These are phyloP conservation scores for Aristolochia contorta DNA, from an alignment of 164 flowering plant genomes.

Conservation along the genomic window DNA sequence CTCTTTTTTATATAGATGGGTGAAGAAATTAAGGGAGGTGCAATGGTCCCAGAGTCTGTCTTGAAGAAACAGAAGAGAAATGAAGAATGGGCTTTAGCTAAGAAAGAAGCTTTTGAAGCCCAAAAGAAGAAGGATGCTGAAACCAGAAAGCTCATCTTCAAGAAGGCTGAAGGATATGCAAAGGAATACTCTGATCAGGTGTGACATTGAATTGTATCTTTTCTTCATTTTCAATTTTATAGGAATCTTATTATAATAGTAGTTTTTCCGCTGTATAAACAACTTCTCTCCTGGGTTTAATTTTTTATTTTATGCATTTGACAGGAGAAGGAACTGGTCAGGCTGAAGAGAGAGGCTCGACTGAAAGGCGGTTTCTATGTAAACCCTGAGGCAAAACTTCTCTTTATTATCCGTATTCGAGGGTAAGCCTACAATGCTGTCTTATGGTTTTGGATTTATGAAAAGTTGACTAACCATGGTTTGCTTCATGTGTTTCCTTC, in stretches of 20 bases:
- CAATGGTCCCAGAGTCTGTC: slow-evolving; percentile 24
- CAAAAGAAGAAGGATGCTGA: slow-evolving; percentile 21
- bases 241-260: too few species aligned
- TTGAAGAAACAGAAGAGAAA: slow-evolving; percentile 32
- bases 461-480: too few species aligned
- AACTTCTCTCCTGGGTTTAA: too few species aligned
- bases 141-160: slow-evolving; percentile 27
- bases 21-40: slow-evolving; percentile 19
- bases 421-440: slow-evolving; percentile 22
- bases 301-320: too few species aligned
- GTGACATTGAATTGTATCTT: too few species aligned
- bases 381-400: slow-evolving; percentile 45
- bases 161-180: slow-evolving; percentile 25
- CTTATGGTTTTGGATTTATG: too few species aligned
- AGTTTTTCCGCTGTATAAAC: too few species aligned
- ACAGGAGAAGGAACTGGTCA: slow-evolving; percentile 25
- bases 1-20: slow-evolving; percentile 19
- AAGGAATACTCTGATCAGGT: slow-evolving; percentile 26
- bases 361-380: slow-evolving; percentile 54
- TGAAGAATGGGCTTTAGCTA: slow-evolving; percentile 30
- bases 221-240: too few species aligned
- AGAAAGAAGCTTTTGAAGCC: slow-evolving; percentile 15
- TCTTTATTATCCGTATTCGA: slow-evolving; percentile 47
- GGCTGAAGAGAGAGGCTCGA: slow-evolving; percentile 31
- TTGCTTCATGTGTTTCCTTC: too few species aligned